Base-by-base conservation (phyloP, 2,329 filamentous ascomycete species). In the Botrytis byssoidea region DNA sequence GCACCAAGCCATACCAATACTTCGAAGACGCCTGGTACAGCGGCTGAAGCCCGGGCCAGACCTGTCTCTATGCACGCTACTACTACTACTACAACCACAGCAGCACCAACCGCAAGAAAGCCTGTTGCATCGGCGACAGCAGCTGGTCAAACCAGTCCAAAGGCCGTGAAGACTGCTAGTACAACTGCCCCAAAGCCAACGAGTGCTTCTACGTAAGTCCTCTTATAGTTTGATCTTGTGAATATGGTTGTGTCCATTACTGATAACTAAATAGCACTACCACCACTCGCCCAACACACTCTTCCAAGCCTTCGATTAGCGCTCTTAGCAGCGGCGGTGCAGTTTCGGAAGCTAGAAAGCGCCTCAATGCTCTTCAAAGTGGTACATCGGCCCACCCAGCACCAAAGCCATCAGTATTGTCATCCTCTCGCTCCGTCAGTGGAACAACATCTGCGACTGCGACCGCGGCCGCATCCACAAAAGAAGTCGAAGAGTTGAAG, bases 401-500 rank as follows among this genome's bases (percentile, higher is more conserved):
- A 5, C 82, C 83, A 70, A 85, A 87, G 76, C 64, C 71, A 29
- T 42, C 71, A 29, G 14, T 32, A 16, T 55, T 57, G 37, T 20
- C 40, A 59, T 80, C 83, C 8, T 73, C 84, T n/a, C 84, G 85
- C 40, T 79, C 84, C 9, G 81, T 79, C n/a, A 78, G 68, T 42
- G 70, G 67, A 29, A 48, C 75, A 35, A 37, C 76, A 37, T 44
- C 76, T 57, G 29, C 77, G 10, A 42, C 63, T 14, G 35, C 67
- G 9, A 51, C 51, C 25, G 35, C 64, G 20, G 51, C 71, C 4
- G 42, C 67, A 51, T 63, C 73, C 37, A 42, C 61, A 46, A 71
- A 70, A 40, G 32, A 68, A 83, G 82, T 88, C 5, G 89, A 91
- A 68, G 86, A 88, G 64, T 83, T 91, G 61, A 91, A 89, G 83